Base-by-base conservation (phyloP, 1,139 yeast species). In the Debaryomyces nepalensis region DNA sequence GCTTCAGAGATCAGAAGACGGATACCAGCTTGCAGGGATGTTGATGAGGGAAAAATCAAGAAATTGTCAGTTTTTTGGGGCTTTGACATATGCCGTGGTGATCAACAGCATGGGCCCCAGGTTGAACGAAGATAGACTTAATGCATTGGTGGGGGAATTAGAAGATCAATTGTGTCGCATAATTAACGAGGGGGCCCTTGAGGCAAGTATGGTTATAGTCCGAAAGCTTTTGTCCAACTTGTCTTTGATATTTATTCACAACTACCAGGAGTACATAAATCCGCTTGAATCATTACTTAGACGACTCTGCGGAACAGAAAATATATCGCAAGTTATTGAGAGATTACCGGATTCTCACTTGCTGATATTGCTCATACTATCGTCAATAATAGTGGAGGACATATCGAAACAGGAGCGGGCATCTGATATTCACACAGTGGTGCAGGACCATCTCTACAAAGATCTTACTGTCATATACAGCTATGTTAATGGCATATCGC, bases 1-100 rank as follows among this genome's bases (percentile, higher is more conserved):
- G 2, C 58, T 81, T 5, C 93, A 86, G 56, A 75, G 67, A 48
- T 76, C 83, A 2, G 60, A 65, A 2, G 58, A 71, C 39, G 87
- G 86, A 0, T 63, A 72, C 47, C 52, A 58, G 6, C 54, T 84
- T 23, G 89, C 87, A 0, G 69, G 71, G 40, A 59, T 69, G 32
- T 61, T 85, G 19, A 58, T 83, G 24, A 54, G 61, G 4, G 63
- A 63, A 2, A 57, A 61, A 6, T 73, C 79, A 3, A 52, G 67
- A 27, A 79, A 79, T 52, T 81, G 84, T 42, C 75, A 77, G 51
- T 86, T 81, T 58, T 84, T 85, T 55, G 93, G 93, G 1, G 91
- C 91, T 0, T 64, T 84, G 44, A 84, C 91, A 0, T 79, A 79
- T 42, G 75, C 89, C 0, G 77, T 73, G 6, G 82, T 82, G 22